Evolutionary conservation across 257 asterid genomes (phyloP).

Genomic region (Echium plantagineum): DNA sequence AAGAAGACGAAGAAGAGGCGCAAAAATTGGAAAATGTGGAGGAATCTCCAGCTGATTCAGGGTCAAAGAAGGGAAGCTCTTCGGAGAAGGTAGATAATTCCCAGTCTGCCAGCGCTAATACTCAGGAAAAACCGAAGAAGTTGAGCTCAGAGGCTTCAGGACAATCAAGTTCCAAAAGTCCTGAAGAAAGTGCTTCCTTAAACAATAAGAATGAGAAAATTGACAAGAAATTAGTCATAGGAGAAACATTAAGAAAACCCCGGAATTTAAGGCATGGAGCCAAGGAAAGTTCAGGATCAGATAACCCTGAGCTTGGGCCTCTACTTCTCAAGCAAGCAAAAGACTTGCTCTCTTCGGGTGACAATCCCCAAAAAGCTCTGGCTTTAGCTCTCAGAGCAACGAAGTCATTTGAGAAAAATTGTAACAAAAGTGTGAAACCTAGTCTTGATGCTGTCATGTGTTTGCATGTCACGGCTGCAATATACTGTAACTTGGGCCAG

Average conservation of each 20-base stretch:
- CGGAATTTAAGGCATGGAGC: conserved; percentile 33
- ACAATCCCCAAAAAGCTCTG: conserved; percentile 68
- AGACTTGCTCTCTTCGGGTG: conserved; percentile 80
- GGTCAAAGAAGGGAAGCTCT: conserved; percentile 42
- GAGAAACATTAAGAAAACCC: conserved; percentile 31
- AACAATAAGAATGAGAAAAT: conserved; percentile 32
- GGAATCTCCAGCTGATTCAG: conserved; percentile 27
- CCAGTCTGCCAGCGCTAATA: conserved; percentile 23
- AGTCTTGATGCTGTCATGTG: conserved; percentile 73
- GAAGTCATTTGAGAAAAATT: conserved; percentile 58
- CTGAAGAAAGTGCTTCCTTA: conserved; percentile 27
- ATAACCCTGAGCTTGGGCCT: conserved; percentile 79
- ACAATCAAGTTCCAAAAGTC: conserved; percentile 40
- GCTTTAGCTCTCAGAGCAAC: conserved; percentile 66
- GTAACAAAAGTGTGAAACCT: conserved; percentile 51
- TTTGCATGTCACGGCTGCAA: conserved; percentile 82
- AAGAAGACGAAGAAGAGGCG: conserved; percentile 73
- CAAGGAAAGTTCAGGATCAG: conserved; percentile 41
- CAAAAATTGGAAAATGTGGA: conserved; percentile 27
- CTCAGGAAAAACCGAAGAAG: conserved; percentile 32
- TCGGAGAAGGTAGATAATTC: conserved; percentile 25
- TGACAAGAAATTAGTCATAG: conserved; percentile 18
- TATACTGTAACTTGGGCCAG: conserved; percentile 67
- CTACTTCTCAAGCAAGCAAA: conserved; percentile 80
- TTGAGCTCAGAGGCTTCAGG: conserved; percentile 38